These are phyloP conservation scores for Apiosordaria backusii DNA, from an alignment of 495 filamentous ascomycete species.

Conservation along the genomic window DNA sequence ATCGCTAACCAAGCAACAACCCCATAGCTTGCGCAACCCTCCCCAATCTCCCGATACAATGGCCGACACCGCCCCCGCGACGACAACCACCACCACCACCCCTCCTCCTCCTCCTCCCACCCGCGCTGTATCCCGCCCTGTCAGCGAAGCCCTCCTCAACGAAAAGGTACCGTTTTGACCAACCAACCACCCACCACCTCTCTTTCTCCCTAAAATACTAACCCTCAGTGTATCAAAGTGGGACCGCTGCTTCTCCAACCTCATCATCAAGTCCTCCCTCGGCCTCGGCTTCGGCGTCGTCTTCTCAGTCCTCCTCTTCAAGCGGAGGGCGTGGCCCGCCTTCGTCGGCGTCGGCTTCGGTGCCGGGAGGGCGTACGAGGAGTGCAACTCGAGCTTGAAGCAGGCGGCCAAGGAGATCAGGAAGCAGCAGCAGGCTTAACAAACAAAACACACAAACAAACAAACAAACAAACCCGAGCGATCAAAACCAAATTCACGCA, in stretches of 20 bases:
- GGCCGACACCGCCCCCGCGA: conserved; percentile 37
- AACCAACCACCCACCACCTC: neutral
- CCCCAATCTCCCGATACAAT: conserved; percentile 29
- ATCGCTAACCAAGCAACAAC: neutral
- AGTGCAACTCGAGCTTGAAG: conserved; percentile 69
- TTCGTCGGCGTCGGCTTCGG: conserved; percentile 91
- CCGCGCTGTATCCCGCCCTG: conserved; percentile 58
- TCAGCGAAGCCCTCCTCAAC: conserved; percentile 91
- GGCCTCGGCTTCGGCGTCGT: conserved; percentile 94
- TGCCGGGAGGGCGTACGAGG: conserved; percentile 92
- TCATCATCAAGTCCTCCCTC: conserved; percentile 90
- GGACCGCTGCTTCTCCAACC: conserved; percentile 95
- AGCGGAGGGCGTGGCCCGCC: conserved; percentile 93
- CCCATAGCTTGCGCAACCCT: neutral
- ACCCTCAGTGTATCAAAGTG: conserved; percentile 56
- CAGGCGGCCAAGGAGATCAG: conserved; percentile 49
- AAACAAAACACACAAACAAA: no score
- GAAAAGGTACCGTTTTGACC: conserved; percentile 65
- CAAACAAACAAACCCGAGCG: no score
- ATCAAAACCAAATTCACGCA: neutral
- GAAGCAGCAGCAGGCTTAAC: conserved; percentile 38
- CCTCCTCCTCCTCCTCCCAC: no score
- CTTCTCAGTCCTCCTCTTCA: conserved; percentile 97
- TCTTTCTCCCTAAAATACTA: neutral
- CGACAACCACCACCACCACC: conserved; percentile 27